Conservation (phyloP, 768 basidiomycete species). For the Panaeolus papilionaceus region DNA sequence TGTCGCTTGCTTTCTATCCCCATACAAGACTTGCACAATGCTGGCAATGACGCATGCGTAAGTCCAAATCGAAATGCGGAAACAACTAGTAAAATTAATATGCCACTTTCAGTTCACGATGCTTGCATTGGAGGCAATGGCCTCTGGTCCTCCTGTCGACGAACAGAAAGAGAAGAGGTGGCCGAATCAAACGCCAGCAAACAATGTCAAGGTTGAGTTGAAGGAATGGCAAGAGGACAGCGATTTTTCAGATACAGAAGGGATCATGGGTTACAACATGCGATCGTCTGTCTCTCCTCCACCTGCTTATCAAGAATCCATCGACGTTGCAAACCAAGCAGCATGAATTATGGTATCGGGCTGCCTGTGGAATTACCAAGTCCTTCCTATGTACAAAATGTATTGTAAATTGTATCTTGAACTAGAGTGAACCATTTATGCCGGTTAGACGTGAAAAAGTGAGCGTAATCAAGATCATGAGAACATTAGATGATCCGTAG, state of each 20-base stretch:
- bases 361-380: not conserved
- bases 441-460: not conserved
- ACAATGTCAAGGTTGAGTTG: conserved; percentile 60
- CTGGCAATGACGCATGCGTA: conserved; percentile 87
- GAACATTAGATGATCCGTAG: conserved; percentile 10
- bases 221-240: conserved; percentile 65
- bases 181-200: conserved; percentile 60
- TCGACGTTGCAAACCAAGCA: not conserved
- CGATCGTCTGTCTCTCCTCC: not conserved
- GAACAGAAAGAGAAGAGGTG: conserved; percentile 80
- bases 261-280: conserved; percentile 30
- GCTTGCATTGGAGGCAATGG: conserved; percentile 71
- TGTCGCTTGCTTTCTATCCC: conserved; percentile 68
- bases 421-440: not conserved
- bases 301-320: not conserved
- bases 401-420: conserved; percentile 10
- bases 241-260: conserved; percentile 53
- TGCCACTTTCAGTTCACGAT: conserved; percentile 65
- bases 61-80: conserved; percentile 29
- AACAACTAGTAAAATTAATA: conserved; percentile 1
- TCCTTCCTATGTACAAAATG: conserved; percentile 10
- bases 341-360: conserved; percentile 15
- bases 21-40: conserved; percentile 73
- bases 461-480: conserved; percentile 6
- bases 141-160: conserved; percentile 74